A percentile compares a stretch with the other conserved stretches of the same genome.
These are phyloP conservation scores for Penicillium subrubescens DNA, from an alignment of 495 filamentous ascomycete genomes.

Conservation along the genomic window DNA sequence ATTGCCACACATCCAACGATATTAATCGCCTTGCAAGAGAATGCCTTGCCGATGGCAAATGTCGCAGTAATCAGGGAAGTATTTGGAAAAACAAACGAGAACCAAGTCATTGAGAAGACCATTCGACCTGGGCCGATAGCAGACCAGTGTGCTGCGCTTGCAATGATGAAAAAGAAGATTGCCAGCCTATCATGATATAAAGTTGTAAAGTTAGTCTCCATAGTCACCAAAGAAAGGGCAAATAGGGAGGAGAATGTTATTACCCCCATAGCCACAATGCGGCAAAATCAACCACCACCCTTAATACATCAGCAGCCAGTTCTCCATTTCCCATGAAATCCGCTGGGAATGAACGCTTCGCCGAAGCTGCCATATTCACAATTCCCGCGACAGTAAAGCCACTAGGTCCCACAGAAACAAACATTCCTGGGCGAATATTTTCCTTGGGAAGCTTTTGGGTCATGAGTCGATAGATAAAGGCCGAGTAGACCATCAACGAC, in stretches of 20 bases:
- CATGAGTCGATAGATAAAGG: constrained; percentile 88
- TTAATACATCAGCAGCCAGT: constrained; percentile 56
- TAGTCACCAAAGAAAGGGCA: background rate
- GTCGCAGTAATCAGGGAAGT: constrained; percentile 76
- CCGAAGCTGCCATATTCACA: constrained; percentile 56
- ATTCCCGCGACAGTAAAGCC: constrained; percentile 78
- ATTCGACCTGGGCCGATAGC: constrained; percentile 64
- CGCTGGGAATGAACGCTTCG: constrained; percentile 46
- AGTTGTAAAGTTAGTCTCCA: constrained; percentile 12
- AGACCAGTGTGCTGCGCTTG: constrained; percentile 74
- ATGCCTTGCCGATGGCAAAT: constrained; percentile 67
- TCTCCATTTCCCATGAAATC: constrained; percentile 63
- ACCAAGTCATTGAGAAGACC: constrained; percentile 87
- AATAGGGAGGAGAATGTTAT: background rate
- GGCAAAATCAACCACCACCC: constrained; percentile 58
- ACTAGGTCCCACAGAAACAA: constrained; percentile 78
- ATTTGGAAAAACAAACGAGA: constrained; percentile 85
- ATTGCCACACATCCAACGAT: constrained; percentile 70
- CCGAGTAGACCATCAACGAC: constrained; percentile 81
- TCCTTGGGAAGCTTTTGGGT: constrained; percentile 85
- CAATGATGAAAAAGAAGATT: constrained; percentile 84
- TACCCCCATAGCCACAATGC: constrained; percentile 83
- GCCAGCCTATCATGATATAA: constrained; percentile 54
- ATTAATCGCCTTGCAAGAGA: constrained; percentile 61
- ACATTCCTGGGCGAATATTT: constrained; percentile 77